Evolutionary conservation across 2,329 filamentous ascomycete genomes (phyloP).

Genomic region (Colletotrichum sp.): DNA sequence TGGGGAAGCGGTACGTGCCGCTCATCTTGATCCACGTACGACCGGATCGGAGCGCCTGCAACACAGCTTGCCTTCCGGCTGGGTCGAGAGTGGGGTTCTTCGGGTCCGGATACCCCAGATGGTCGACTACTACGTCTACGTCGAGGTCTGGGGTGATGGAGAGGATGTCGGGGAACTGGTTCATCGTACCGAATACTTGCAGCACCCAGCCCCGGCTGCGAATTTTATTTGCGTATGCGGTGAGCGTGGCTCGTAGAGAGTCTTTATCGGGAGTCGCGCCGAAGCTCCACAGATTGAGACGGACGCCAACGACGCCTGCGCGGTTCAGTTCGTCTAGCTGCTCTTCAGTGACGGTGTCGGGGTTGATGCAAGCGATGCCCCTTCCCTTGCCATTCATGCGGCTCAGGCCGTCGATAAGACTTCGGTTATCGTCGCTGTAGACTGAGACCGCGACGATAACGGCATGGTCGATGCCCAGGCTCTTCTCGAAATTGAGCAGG

Average conservation of each 20-base stretch:
- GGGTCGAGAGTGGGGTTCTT: background rate
- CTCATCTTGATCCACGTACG: background rate
- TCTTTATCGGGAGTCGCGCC: background rate
- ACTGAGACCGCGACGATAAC: background rate
- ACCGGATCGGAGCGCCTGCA: background rate
- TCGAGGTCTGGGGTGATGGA: background rate
- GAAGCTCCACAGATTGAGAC: background rate
- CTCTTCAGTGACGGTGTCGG: background rate
- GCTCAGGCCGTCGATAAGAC: background rate
- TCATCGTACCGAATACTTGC: background rate
- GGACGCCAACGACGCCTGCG: background rate
- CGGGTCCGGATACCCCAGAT: background rate
- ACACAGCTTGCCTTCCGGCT: background rate
- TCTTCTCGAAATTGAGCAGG: background rate
- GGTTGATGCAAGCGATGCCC: background rate
- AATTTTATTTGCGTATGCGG: background rate
- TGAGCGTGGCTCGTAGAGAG: background rate
- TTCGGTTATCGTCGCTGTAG: background rate
- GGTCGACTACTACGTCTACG: background rate
- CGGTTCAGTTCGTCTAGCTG: background rate
- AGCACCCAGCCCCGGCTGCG: background rate
- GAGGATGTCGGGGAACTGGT: background rate
- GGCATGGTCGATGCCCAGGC: background rate
- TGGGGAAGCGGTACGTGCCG: background rate
- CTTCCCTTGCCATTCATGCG: background rate